A percentile compares a stretch with the other conserved stretches of the same genome.
These are phyloP conservation scores for Kickxella alabastrina DNA, from an alignment of 192 early-diverging fungal species.

Conservation along the genomic window DNA sequence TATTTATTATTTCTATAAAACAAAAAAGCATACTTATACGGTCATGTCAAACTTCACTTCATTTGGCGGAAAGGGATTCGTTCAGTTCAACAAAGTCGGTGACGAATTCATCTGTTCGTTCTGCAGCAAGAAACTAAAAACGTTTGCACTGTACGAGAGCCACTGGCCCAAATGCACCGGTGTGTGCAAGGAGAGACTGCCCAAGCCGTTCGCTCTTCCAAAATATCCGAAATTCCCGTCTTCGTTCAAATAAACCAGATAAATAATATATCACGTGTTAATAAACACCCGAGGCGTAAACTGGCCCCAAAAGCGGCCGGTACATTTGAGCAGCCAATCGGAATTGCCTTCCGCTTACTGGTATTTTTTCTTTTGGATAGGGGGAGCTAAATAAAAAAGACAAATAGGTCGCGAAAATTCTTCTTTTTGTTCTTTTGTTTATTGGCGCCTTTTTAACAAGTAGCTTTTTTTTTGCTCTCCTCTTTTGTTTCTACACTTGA, in stretches of 20 bases:
- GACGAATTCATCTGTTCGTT: slow-evolving; percentile 22
- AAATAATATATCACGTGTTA: too few species aligned
- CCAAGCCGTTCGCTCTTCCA: slow-evolving; percentile 25
- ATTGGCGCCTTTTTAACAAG: background rate
- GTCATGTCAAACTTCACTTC: slow-evolving; percentile 36
- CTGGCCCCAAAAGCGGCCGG: background rate
- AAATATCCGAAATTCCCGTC: slow-evolving; percentile 22
- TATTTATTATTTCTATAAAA: background rate
- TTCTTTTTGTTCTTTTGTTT: slow-evolving; percentile 2
- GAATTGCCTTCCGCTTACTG: background rate
- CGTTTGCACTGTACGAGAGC: slow-evolving; percentile 28
- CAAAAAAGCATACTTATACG: background rate
- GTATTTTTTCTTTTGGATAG: background rate
- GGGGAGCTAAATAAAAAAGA: background rate
- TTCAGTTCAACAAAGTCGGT: slow-evolving; percentile 27
- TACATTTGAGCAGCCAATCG: background rate
- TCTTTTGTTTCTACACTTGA: background rate
- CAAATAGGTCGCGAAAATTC: background rate
- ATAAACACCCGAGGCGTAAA: background rate
- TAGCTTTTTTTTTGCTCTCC: background rate
- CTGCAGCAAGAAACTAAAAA: slow-evolving; percentile 28
- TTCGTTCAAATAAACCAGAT: slow-evolving; percentile 6
- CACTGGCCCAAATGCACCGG: slow-evolving; percentile 51
- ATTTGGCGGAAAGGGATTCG: slow-evolving; percentile 38
- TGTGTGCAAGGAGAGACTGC: slow-evolving; percentile 34